These are phyloP conservation scores for Abelmoschus esculentus DNA, from an alignment of 345 rosid genomes.

Conservation along the genomic window DNA sequence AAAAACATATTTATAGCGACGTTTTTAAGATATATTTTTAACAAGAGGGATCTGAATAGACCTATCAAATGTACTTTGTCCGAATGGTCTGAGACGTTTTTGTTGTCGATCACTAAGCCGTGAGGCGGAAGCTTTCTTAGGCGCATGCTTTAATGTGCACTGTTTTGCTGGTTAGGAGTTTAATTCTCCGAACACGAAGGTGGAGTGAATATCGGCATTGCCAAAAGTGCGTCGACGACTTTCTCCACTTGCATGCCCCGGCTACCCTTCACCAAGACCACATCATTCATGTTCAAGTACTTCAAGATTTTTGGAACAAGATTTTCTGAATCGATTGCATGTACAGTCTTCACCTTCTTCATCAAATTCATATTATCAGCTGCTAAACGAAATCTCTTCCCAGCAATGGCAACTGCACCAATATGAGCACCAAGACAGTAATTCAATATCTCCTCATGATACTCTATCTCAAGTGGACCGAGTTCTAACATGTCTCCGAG, in stretches of 20 bases:
- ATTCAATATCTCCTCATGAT: constrained; percentile 18
- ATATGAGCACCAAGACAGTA: constrained; percentile 8
- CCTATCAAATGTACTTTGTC: too few relatives aligned
- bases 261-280: constrained; percentile 30
- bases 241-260: constrained; percentile 24
- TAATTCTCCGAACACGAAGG: too few relatives aligned
- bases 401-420: constrained; percentile 15
- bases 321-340: constrained; percentile 13
- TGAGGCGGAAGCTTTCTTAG: too few relatives aligned
- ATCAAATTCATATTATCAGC: constrained; percentile 15
- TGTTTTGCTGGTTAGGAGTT: too few relatives aligned
- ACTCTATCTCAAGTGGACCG: constrained; percentile 12
- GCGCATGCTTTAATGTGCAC: too few relatives aligned
- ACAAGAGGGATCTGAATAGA: too few relatives aligned
- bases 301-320: constrained; percentile 20
- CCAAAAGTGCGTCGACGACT: constrained; percentile 5
- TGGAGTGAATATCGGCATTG: too few relatives aligned
- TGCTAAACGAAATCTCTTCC: constrained; percentile 20
- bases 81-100: too few relatives aligned
- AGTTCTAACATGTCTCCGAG: constrained; percentile 31
- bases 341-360: constrained; percentile 11
- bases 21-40: too few relatives aligned
- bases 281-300: constrained; percentile 15
- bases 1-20: too few relatives aligned
- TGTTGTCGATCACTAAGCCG: too few relatives aligned